These are phyloP conservation scores for Phalaenopsis equestris DNA, from an alignment of 106 monocot species.

Conservation along the genomic window DNA sequence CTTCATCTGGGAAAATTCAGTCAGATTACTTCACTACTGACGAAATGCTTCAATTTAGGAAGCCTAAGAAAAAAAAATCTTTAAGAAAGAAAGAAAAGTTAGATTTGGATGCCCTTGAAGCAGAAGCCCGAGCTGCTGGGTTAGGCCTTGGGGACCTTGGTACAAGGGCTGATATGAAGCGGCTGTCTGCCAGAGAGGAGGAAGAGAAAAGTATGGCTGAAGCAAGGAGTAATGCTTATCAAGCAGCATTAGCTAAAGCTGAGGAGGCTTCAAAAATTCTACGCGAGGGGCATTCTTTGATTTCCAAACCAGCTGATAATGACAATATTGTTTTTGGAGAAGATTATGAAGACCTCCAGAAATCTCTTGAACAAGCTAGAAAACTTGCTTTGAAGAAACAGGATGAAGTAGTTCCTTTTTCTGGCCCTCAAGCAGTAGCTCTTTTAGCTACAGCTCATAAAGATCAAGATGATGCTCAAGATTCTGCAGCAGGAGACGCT, in stretches of 20 bases:
- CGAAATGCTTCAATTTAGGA: conserved; percentile 95
- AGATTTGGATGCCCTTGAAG: conserved; percentile 90
- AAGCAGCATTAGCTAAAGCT: conserved; percentile 74
- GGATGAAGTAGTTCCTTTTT: conserved; percentile 35
- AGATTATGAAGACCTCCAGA: conserved; percentile 93
- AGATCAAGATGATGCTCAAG: conserved; percentile 25
- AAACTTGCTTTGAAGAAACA: conserved; percentile 57
- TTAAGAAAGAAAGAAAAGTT: conserved; percentile 86
- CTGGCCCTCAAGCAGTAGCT: conserved; percentile 56
- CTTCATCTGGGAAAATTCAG: conserved; percentile 37
- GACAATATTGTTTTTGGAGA: conserved; percentile 79
- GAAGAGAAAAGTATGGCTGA: conserved; percentile 54
- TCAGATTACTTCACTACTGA: conserved; percentile 88
- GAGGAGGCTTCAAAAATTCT: conserved; percentile 76
- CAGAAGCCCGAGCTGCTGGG: conserved; percentile 71
- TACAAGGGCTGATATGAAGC: conserved; percentile 57
- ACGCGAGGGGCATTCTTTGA: conserved; percentile 35
- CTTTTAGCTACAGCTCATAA: conserved; percentile 39
- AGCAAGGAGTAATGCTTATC: conserved; percentile 62
- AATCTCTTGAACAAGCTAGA: conserved; percentile 81
- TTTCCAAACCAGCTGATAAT: conserved; percentile 26
- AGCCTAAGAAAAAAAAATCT: conserved; percentile 96
- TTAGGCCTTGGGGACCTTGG: conserved; percentile 74
- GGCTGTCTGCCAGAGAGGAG: conserved; percentile 43
- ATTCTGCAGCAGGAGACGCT: conserved; percentile 18